Base-by-base conservation (phyloP, 2,329 filamentous ascomycete genomes). In the Diaporthe batatas region DNA sequence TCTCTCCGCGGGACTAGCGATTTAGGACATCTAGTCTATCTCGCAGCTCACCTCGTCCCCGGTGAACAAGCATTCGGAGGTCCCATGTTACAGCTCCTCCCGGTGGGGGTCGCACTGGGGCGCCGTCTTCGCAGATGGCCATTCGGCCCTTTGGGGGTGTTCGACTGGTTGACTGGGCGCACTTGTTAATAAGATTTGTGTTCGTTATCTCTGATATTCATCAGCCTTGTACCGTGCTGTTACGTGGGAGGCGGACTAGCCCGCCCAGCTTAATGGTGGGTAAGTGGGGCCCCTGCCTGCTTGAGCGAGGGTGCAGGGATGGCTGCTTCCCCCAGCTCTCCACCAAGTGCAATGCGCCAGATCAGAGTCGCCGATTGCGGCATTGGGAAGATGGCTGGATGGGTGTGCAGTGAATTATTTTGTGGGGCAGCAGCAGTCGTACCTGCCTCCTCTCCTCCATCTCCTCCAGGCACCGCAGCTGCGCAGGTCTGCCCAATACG, bases 361-460 rank as follows among this genome's bases (percentile, higher is more conserved):
- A 25, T 55, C 39, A 62, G 59, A 47, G 49, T 42, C 58, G 68
- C 72, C 72, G 72, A 71, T 73, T 72, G 59, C 72, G 72, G 72
- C 68, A 44, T 51, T 23, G 68, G 34, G 34, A 10, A 23, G 14
- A 18, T 29, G 14, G 14, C n/a, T 59, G 57, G n/a, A n/a, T 8
- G 42, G 39, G 23, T 62, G 14, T 49, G 59, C 25, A 44, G 25
- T 18, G 32, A 36, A 36, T 47, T 64, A 64, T 14, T 64, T 2
- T 64, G 58, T 65, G 59, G 42, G 25, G 42, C 42, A 2, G 5
- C 23, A n/a, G 11, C 18, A 6, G 29, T 23, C 59, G 18, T 49
- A 34, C 42, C 29, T 32, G 39, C 39, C 39, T 32, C 29, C 29
- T 64, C 58, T n/a, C 58, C 29, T 16, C 14, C 23, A 14, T 39